phyloP scores from a whole-genome alignment of 139 green algal species.

The Deuterostichococcus epilithicus region DNA sequence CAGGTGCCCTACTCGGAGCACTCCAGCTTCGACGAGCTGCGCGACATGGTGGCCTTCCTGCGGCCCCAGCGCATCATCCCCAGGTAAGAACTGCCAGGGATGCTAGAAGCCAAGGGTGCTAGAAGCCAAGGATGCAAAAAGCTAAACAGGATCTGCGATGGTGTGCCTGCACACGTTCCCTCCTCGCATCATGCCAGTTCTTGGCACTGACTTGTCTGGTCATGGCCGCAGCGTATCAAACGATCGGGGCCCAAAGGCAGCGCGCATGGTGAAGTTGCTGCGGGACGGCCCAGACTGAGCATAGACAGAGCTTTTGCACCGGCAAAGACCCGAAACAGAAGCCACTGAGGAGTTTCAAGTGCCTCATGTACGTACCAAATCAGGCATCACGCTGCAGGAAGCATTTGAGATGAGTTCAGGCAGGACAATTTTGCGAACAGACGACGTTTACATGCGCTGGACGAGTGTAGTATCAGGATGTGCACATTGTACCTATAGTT shows the following conservation, averaged over 20 bases:
- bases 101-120: background rate
- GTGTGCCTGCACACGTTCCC: too few species aligned
- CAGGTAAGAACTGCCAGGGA: background rate
- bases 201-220: background rate
- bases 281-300: background rate
- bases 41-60: constrained; percentile 67
- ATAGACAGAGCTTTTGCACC: too few species aligned
- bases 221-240: constrained; percentile 34
- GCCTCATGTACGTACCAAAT: too few species aligned
- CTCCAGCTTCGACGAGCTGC: constrained; percentile 63
- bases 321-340: too few species aligned
- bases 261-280: constrained; percentile 33
- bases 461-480: too few species aligned
- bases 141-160: too few species aligned
- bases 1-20: constrained; percentile 84
- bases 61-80: constrained; percentile 44
- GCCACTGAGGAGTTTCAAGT: too few species aligned
- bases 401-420: too few species aligned
- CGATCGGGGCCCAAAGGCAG: constrained; percentile 49
- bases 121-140: background rate
- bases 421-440: too few species aligned
- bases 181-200: background rate
- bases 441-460: too few species aligned
- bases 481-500: too few species aligned
- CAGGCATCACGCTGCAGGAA: too few species aligned